Evolutionary conservation across 2,329 filamentous ascomycete genomes (phyloP), one percentile per base, ranked within the genome.

Genomic region (Basipetospora chlamydospora): DNA sequence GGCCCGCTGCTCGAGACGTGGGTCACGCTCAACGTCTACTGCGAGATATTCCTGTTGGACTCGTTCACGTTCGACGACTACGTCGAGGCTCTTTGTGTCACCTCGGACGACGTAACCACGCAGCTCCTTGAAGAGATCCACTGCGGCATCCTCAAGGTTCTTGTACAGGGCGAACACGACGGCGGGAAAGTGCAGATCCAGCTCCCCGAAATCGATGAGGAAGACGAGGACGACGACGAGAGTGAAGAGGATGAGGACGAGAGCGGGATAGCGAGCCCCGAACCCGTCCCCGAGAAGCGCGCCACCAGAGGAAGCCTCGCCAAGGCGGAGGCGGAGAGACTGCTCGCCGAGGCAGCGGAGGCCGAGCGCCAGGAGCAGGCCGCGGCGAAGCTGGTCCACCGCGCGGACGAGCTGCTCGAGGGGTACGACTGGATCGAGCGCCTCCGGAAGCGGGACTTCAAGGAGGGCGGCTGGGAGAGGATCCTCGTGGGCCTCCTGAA

Each of bases 61-160:
- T 96, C 88, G 0, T 98, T 98, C 52, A 96, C 88, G 0, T 92
- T 96, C 49, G 90, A 98, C 53, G 90, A 98, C 54, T 96, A 87
- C 49, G 68, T 94, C 4, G 81, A 96, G 52, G 80, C 87, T 0
- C 77, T 98, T 66, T 70, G 77, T 33, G 79, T 87, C 40, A 71
- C 80, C 0, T 85, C 77, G 0, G 71, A 78, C 23, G 75, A 84
- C 16, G 62, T 74, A 1, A 77, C 80, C 6, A 90, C 90, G 36
- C 80, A 95, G 51, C 64, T 98, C 1, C 78, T 95, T 46, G 77
- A 84, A 34, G 90, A 98, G 54, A 73, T 90, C 5, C 88, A 96
- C 55, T 98, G 90, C 53, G 78, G 88, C 0, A 75, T 95, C 3
- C 61, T 98, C 41, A 95, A 94, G 53, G 73, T 86, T 21, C 65